phyloP scores from a whole-genome alignment of 306 rosid genomes.

The Prinsepia uniflora region DNA sequence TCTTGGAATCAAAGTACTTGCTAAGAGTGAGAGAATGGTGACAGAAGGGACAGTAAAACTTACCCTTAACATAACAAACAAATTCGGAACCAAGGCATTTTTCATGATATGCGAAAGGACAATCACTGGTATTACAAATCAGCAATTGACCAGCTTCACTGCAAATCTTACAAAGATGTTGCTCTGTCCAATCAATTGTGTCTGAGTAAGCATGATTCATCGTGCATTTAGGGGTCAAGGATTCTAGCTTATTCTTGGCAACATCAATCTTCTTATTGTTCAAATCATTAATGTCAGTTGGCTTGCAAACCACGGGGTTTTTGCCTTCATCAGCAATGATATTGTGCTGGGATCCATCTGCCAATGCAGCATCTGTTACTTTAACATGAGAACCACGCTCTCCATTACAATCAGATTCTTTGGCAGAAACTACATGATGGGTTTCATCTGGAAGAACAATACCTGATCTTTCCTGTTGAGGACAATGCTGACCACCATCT shows the following conservation, averaged over 20 bases:
- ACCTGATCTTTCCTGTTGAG: slow-evolving; percentile 20
- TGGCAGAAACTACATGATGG: neutral
- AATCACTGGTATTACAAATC: slow-evolving; percentile 48
- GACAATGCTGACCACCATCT: slow-evolving; percentile 16
- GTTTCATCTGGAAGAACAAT: slow-evolving; percentile 18
- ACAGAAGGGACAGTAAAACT: slow-evolving; percentile 72
- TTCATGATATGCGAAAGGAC: slow-evolving; percentile 63
- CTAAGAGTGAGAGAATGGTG: slow-evolving; percentile 44
- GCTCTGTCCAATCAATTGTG: slow-evolving; percentile 20
- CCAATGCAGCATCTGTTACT: slow-evolving; percentile 21
- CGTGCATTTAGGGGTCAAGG: slow-evolving; percentile 34
- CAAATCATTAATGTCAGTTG: slow-evolving; percentile 32
- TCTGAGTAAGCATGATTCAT: slow-evolving; percentile 29
- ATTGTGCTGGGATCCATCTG: slow-evolving; percentile 27
- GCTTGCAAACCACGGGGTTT: slow-evolving; percentile 26
- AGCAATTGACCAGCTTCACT: slow-evolving; percentile 54
- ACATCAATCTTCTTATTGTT: slow-evolving; percentile 31
- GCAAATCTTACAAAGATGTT: slow-evolving; percentile 56
- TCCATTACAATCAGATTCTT: slow-evolving; percentile 17
- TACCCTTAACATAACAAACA: slow-evolving; percentile 36
- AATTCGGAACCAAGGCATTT: slow-evolving; percentile 43
- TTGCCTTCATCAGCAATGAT: slow-evolving; percentile 30
- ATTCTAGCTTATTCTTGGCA: slow-evolving; percentile 35
- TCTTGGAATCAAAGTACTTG: slow-evolving; percentile 59
- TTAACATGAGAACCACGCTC: slow-evolving; percentile 27